A percentile compares a stretch with the other conserved stretches of the same genome.
phyloP scores from a whole-genome alignment of 768 basidiomycete genomes.

The Gloeopeniophorella convolvens region DNA sequence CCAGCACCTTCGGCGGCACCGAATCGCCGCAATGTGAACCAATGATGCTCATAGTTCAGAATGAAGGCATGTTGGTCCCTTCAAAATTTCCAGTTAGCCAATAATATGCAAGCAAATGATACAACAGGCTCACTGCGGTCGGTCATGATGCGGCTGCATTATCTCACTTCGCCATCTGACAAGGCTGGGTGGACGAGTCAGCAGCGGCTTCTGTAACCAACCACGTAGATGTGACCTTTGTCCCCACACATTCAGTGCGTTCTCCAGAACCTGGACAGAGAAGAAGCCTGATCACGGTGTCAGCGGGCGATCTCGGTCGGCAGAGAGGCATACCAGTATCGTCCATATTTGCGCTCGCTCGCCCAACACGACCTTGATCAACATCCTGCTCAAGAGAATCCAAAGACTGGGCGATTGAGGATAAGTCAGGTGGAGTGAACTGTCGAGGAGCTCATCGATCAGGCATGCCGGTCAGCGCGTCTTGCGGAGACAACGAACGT shows the following conservation, averaged over 20 bases:
- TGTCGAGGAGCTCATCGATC: conserved; percentile 27
- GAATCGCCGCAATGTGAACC: conserved; percentile 84
- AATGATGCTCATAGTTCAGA: conserved; percentile 80
- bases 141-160: conserved; percentile 69
- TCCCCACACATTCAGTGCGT: conserved; percentile 80
- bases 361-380: conserved; percentile 38
- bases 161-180: conserved; percentile 79
- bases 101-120: conserved; percentile 1
- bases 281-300: conserved; percentile 61
- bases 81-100: conserved; percentile 10
- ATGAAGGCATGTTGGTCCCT: conserved; percentile 85
- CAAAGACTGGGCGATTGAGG: conserved; percentile 60
- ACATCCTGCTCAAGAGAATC: conserved; percentile 62
- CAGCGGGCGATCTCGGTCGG: neutral
- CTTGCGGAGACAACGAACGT: conserved; percentile 33
- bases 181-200: conserved; percentile 41
- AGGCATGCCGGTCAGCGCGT: conserved; percentile 3
- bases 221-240: conserved; percentile 43
- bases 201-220: neutral
- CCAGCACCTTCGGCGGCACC: conserved; percentile 49
- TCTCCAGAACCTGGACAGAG: conserved; percentile 83
- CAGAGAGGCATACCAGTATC: conserved; percentile 59
- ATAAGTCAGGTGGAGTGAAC: conserved; percentile 78
- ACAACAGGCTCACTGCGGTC: conserved; percentile 58
- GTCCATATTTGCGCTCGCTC: conserved; percentile 76